phyloP scores from a whole-genome alignment of 1,284 basidiomycete genomes.

The Fomitopsis pinicola region DNA sequence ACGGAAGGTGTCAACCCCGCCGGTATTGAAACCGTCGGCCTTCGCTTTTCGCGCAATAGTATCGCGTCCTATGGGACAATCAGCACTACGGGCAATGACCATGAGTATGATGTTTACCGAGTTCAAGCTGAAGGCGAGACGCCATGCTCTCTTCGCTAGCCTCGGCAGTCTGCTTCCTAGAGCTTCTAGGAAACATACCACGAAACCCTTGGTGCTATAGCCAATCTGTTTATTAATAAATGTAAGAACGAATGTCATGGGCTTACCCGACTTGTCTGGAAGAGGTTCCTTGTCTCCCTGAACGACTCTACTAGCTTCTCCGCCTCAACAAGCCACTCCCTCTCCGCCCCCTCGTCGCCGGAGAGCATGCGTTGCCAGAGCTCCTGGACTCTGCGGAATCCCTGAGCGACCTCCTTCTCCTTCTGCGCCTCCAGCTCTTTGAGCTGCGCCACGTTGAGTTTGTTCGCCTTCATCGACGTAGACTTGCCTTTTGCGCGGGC shows the following conservation, averaged over 20 bases:
- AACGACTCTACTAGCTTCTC: constrained; percentile 87
- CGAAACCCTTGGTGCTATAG: constrained; percentile 38
- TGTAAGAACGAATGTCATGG: constrained; percentile 31
- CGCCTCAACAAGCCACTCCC: constrained; percentile 80
- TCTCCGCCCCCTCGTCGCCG: constrained; percentile 38
- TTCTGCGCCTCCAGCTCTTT: constrained; percentile 57
- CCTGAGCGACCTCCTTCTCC: constrained; percentile 53
- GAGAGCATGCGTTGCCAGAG: constrained; percentile 39
- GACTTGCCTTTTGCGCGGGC: constrained; percentile 31
- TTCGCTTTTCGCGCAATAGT: constrained; percentile 31
- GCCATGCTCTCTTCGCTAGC: constrained; percentile 71
- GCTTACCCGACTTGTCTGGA: constrained; percentile 70
- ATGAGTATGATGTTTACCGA: constrained; percentile 43
- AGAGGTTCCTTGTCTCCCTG: constrained; percentile 80
- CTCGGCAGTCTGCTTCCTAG: constrained; percentile 45
- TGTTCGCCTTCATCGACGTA: constrained; percentile 32
- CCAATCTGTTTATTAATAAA: constrained; percentile 6
- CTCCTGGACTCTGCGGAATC: constrained; percentile 46
- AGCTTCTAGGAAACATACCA: constrained; percentile 60
- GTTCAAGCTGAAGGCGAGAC: constrained; percentile 67
- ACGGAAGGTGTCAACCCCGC: constrained; percentile 64
- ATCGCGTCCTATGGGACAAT: constrained; percentile 21
- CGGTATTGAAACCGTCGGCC: constrained; percentile 27
- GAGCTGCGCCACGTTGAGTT: constrained; percentile 50
- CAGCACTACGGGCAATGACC: not conserved